Conservation (phyloP, 768 basidiomycete genomes). For the Kwoniella newhampshirensis region DNA sequence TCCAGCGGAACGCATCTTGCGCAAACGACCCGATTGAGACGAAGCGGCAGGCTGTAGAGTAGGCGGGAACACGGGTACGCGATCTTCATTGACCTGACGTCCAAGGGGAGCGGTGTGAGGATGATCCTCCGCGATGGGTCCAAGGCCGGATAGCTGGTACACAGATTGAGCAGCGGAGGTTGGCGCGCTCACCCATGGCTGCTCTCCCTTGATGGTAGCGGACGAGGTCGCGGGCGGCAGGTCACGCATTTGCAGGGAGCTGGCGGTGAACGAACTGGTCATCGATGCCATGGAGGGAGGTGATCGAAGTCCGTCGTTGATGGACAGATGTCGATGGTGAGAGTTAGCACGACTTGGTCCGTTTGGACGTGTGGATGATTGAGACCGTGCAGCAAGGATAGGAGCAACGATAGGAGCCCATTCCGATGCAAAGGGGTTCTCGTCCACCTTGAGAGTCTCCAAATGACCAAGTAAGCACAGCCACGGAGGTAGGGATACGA, state of each 20-base stretch:
- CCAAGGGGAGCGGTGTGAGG: constrained; percentile 25
- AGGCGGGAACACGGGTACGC: neutral
- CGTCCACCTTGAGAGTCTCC: constrained; percentile 86
- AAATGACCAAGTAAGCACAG: constrained; percentile 77
- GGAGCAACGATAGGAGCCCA: constrained; percentile 89
- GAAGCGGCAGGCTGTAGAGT: constrained; percentile 1
- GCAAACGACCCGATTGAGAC: constrained; percentile 8
- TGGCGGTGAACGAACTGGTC: constrained; percentile 21
- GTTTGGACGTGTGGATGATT: neutral
- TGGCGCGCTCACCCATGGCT: constrained; percentile 19
- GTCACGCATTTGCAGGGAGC: constrained; percentile 29
- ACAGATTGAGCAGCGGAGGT: constrained; percentile 23
- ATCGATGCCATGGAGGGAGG: constrained; percentile 23
- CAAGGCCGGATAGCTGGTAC: constrained; percentile 19
- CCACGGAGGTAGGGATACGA: constrained; percentile 91
- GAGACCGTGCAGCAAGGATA: constrained; percentile 58
- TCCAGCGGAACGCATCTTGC: constrained; percentile 48
- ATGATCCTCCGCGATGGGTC: constrained; percentile 33
- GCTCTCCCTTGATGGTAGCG: neutral
- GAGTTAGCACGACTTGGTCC: constrained; percentile 5
- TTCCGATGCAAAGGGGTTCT: constrained; percentile 91
- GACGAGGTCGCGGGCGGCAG: neutral
- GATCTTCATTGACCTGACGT: neutral
- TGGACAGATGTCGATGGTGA: constrained; percentile 15
- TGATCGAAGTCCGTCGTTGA: constrained; percentile 19